Conservation (phyloP, 345 rosid genomes). For the Camelina laxa region DNA sequence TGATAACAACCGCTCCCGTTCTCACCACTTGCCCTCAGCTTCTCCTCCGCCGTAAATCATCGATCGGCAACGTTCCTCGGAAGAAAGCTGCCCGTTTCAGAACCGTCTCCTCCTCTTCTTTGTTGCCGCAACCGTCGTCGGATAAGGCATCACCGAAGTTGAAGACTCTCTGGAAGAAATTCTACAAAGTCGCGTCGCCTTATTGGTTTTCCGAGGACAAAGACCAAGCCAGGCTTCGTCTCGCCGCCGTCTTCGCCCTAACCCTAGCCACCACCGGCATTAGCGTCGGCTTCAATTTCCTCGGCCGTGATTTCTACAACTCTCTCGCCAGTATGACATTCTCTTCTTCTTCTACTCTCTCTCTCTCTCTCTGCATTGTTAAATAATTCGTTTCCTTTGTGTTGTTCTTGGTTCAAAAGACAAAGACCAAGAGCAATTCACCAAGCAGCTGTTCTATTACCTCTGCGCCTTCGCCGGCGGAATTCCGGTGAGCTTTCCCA, state of each 20-base stretch:
- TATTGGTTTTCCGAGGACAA: slow-evolving; percentile 89
- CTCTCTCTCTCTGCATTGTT: not conserved
- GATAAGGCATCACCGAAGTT: slow-evolving; percentile 48
- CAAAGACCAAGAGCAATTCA: slow-evolving; percentile 93
- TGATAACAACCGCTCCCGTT: slow-evolving; percentile 32
- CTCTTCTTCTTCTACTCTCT: slow-evolving; percentile 9
- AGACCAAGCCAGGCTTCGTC: slow-evolving; percentile 75
- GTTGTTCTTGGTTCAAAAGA: slow-evolving; percentile 44
- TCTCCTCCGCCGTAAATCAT: slow-evolving; percentile 32
- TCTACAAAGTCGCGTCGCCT: slow-evolving; percentile 94
- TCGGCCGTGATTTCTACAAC: slow-evolving; percentile 97
- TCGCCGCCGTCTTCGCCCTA: slow-evolving; percentile 85
- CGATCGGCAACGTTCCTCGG: slow-evolving; percentile 11
- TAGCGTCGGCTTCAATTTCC: slow-evolving; percentile 94
- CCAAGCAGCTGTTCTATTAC: slow-evolving; percentile 83
- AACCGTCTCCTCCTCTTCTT: slow-evolving; percentile 28
- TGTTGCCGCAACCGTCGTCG: slow-evolving; percentile 37
- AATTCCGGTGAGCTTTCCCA: slow-evolving; percentile 80
- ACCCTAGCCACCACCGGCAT: slow-evolving; percentile 90
- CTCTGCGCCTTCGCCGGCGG: slow-evolving; percentile 90
- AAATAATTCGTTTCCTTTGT: not conserved
- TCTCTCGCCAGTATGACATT: slow-evolving; percentile 74
- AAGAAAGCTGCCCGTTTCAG: slow-evolving; percentile 19
- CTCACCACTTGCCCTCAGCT: slow-evolving; percentile 25
- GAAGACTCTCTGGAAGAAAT: slow-evolving; percentile 56